Base-by-base conservation (phyloP, 768 basidiomycete species). In the Vararia minispora region DNA sequence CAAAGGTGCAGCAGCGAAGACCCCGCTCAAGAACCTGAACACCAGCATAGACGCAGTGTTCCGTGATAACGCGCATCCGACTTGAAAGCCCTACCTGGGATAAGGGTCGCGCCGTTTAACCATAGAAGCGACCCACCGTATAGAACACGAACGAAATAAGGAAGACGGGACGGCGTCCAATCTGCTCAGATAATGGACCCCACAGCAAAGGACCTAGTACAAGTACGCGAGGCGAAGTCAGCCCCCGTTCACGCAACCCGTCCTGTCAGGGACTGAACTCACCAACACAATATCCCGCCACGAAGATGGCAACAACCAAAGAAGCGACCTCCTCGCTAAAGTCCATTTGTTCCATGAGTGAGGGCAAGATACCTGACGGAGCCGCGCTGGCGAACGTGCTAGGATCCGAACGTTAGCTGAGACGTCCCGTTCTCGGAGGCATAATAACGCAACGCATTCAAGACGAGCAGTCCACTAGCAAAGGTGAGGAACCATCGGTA, bases 21-120 rank as follows among this genome's bases (percentile, higher is more conserved):
- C 60, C 10, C 84, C 83, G 2, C 74, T 71, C n/a, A 85, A 53
- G 52, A 85, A 79, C 16, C 85, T 71, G 47, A 81, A 74, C 13
- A 79, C 50, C 10, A 88, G 62, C n/a, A 87, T 54, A 4, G 76
- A 70, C 6, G 63, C 65, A 2, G 73, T 72, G 54, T 81, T 84
- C 27, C 63, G 58, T 0, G 77, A 61, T 3, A 82, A 59, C 0
- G 82, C 80, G 27, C 67, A 67, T 21, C 71, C 83, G 20, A 80
- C 53, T 61, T 76, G 74, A 51, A 81, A 81, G 28, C 63, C 57
- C 74, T 74, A 28, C 11, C 20, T 39, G 14, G 38, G 41, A 29
- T 41, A 27, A 36, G 28, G 30, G 28, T 21, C 32, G 14, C 28
- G 21, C 11, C 9, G 13, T 22, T 8, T 26, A 28, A 17, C 5